Percentiles rank a stretch among this genome's conserved stretches.
These are phyloP conservation scores for Mortierella sp. DNA, from an alignment of 371 early-diverging fungal species.

Conservation along the genomic window DNA sequence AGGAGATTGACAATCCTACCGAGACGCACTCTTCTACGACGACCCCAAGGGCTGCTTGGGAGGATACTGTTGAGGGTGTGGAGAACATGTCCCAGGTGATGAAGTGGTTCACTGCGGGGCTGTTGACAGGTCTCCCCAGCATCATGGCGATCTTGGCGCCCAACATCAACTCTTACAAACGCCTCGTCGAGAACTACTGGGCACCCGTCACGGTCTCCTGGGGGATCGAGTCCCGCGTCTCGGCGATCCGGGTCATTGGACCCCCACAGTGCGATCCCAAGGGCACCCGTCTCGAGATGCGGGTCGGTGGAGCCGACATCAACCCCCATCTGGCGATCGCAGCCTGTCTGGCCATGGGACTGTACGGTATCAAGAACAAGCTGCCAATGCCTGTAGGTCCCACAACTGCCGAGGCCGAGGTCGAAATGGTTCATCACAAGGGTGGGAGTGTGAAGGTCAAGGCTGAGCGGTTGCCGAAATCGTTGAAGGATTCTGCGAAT, in stretches of 20 bases:
- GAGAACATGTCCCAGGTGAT: conserved; percentile 66
- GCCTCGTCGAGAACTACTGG: conserved; percentile 86
- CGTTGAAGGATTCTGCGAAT: conserved; percentile 76
- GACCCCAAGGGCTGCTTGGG: conserved; percentile 36
- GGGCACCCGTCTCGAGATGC: conserved; percentile 83
- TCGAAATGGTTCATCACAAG: background rate
- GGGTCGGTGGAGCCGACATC: conserved; percentile 88
- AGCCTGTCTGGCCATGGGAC: conserved; percentile 82
- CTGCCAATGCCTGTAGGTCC: conserved; percentile 65
- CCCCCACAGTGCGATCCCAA: conserved; percentile 78
- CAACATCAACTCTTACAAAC: conserved; percentile 89
- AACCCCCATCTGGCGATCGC: conserved; percentile 87
- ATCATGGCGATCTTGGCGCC: conserved; percentile 85
- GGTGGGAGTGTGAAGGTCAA: conserved; percentile 22
- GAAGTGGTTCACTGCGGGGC: conserved; percentile 81
- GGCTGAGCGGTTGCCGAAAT: conserved; percentile 70
- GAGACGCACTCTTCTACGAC: background rate
- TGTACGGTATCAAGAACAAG: conserved; percentile 79
- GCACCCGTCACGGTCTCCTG: conserved; percentile 87
- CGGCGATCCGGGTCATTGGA: conserved; percentile 82
- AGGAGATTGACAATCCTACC: conserved; percentile 13
- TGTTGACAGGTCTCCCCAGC: conserved; percentile 80
- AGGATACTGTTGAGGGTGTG: conserved; percentile 49
- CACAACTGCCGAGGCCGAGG: conserved; percentile 25
- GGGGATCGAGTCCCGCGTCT: conserved; percentile 82